These are phyloP conservation scores for Amaranthus palmeri DNA, from an alignment of 148 eudicot species.

Conservation along the genomic window DNA sequence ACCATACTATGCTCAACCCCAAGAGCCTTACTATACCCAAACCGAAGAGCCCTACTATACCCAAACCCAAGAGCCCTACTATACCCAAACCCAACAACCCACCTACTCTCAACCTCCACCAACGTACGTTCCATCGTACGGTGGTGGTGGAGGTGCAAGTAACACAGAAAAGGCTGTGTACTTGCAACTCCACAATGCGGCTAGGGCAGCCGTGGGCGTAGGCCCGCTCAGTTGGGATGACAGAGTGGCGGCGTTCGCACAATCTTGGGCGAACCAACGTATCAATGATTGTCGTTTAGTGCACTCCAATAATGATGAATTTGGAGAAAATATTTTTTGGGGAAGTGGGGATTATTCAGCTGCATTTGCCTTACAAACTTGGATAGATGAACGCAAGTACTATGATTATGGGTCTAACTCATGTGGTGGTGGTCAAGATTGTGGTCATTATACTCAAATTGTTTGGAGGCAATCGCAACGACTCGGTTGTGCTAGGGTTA, in stretches of 20 bases:
- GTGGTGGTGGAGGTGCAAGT: neutral
- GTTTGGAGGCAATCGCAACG: conserved; percentile 45
- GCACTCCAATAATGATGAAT: conserved; percentile 41
- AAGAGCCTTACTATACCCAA: neutral
- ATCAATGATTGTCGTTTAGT: conserved; percentile 37
- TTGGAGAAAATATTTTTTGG: conserved; percentile 64
- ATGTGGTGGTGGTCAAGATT: conserved; percentile 35
- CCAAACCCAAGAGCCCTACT: neutral
- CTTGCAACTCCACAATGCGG: conserved; percentile 30
- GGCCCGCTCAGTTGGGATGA: conserved; percentile 42
- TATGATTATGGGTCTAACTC: conserved; percentile 42
- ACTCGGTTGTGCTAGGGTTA: conserved; percentile 56
- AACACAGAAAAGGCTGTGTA: neutral
- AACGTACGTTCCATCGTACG: neutral
- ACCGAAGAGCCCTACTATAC: neutral
- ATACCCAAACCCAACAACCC: neutral
- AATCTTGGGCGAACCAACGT: conserved; percentile 44
- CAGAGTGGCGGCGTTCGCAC: conserved; percentile 32
- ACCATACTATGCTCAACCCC: neutral
- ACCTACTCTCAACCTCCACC: neutral
- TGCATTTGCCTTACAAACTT: conserved; percentile 34
- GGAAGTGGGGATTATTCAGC: conserved; percentile 53
- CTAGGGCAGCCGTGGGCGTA: conserved; percentile 35
- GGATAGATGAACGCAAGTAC: conserved; percentile 41
- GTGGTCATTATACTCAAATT: conserved; percentile 51